Evolutionary conservation across 2,329 filamentous ascomycete genomes (phyloP).

Genomic region (Aspergillus eucalypticola): DNA sequence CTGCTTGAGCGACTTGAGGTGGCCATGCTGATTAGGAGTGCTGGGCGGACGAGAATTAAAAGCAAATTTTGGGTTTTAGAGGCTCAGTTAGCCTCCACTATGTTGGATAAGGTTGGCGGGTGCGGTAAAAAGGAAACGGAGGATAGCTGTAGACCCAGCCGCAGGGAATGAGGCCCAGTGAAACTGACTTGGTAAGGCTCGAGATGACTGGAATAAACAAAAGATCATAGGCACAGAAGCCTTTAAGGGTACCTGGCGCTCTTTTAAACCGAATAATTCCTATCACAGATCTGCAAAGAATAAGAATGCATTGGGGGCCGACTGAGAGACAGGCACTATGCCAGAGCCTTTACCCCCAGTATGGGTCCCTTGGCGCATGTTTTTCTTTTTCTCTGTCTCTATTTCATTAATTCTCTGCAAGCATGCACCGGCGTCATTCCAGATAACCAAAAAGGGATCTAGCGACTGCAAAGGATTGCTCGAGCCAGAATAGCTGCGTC

Average conservation of each 20-base stretch:
- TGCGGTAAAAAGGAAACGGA: not conserved
- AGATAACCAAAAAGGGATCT: not conserved
- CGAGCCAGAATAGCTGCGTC: not conserved
- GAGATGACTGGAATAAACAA: not conserved
- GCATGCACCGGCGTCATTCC: not conserved
- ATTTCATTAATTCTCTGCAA: not conserved
- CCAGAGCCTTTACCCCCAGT: not conserved
- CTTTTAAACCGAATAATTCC: not conserved
- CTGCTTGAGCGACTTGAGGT: conserved; percentile 30
- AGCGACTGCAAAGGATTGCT: not conserved
- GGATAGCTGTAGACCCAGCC: not conserved
- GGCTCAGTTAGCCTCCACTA: not conserved
- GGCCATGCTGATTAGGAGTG: conserved; percentile 17
- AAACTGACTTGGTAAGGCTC: not conserved
- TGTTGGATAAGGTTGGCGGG: not conserved
- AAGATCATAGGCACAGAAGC: not conserved
- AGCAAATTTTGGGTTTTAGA: not conserved
- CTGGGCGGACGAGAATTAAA: not conserved
- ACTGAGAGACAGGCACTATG: not conserved
- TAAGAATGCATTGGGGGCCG: not conserved
- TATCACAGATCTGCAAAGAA: not conserved
- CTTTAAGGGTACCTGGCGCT: not conserved
- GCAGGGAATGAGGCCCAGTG: not conserved
- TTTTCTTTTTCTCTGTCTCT: not conserved
- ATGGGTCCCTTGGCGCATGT: not conserved